phyloP scores from a whole-genome alignment of 805 yeast species.

The Schwanniomyces vanrijiae region DNA sequence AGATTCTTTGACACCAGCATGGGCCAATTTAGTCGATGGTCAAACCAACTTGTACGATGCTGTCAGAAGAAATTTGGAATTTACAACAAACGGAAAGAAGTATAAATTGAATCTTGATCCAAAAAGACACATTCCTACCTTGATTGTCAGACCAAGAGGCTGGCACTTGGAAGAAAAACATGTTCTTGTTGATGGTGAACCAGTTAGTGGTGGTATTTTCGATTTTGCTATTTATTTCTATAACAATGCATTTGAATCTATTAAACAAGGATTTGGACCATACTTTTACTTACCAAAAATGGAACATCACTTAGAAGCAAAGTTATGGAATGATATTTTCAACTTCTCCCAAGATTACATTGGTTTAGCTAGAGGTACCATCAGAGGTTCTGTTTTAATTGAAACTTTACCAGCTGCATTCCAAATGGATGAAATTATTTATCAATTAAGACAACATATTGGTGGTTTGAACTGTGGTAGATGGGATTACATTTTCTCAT shows the following conservation, averaged over 20 bases:
- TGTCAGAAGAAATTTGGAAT: slow-evolving; percentile 59
- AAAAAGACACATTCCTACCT: slow-evolving; percentile 65
- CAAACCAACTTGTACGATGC: slow-evolving; percentile 79
- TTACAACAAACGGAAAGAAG: slow-evolving; percentile 42
- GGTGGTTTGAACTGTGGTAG: slow-evolving; percentile 85
- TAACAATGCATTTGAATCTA: slow-evolving; percentile 66
- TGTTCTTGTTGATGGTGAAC: slow-evolving; percentile 68
- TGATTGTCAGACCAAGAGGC: slow-evolving; percentile 85
- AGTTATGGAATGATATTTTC: slow-evolving; percentile 81
- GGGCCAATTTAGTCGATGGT: slow-evolving; percentile 78
- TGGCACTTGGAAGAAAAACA: slow-evolving; percentile 84
- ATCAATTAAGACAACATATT: slow-evolving; percentile 73
- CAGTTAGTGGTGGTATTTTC: slow-evolving; percentile 73
- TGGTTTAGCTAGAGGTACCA: slow-evolving; percentile 69
- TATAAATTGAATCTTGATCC: slow-evolving; percentile 45
- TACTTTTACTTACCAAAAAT: slow-evolving; percentile 82
- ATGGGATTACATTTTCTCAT: slow-evolving; percentile 85
- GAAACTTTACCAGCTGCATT: slow-evolving; percentile 85
- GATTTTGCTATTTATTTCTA: slow-evolving; percentile 78
- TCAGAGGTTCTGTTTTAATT: slow-evolving; percentile 77
- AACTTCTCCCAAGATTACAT: slow-evolving; percentile 72
- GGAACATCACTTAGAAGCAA: slow-evolving; percentile 84
- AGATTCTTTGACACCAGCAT: slow-evolving; percentile 82
- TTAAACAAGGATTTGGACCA: slow-evolving; percentile 72
- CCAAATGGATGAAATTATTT: slow-evolving; percentile 84